Percentiles rank a stretch among this genome's conserved stretches.
Conservation (phyloP, 441 rosid species). For the Kokia cookei region DNA sequence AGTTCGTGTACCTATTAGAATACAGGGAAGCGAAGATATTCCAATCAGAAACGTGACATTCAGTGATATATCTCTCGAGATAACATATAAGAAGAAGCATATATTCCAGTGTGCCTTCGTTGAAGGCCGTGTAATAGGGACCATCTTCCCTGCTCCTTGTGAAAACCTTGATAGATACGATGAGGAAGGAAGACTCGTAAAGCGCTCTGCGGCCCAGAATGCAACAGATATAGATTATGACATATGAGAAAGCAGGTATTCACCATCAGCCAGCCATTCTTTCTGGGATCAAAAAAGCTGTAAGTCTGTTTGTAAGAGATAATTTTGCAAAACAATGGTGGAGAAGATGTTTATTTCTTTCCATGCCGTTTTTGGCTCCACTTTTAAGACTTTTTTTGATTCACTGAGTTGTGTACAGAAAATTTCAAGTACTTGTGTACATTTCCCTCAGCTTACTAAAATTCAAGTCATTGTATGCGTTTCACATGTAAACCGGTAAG, state of each 20-base stretch:
- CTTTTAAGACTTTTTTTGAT: neutral
- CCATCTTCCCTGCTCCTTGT: slow-evolving; percentile 77
- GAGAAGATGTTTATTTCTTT: slow-evolving; percentile 5
- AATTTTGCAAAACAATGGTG: neutral
- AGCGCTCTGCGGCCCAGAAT: slow-evolving; percentile 53
- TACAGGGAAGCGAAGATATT: slow-evolving; percentile 81
- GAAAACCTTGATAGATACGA: slow-evolving; percentile 77
- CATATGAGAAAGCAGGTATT: slow-evolving; percentile 25
- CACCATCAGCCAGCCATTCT: neutral
- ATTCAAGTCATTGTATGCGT: neutral
- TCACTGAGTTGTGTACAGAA: slow-evolving; percentile 21
- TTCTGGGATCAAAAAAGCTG: neutral
- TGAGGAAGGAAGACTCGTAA: slow-evolving; percentile 57
- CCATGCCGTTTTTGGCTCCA: slow-evolving; percentile 2
- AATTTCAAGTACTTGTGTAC: neutral
- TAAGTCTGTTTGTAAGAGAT: slow-evolving; percentile 5
- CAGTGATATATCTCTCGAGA: slow-evolving; percentile 67
- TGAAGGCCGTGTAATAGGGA: slow-evolving; percentile 80
- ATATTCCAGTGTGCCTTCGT: slow-evolving; percentile 86
- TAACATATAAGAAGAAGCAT: slow-evolving; percentile 89
- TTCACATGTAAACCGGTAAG: neutral
- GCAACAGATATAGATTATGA: slow-evolving; percentile 80
- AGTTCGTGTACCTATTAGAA: slow-evolving; percentile 89
- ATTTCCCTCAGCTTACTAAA: neutral
- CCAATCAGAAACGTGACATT: slow-evolving; percentile 73